Evolutionary conservation across 352 stramenopile genomes (phyloP), one percentile per base, ranked within the genome.

Genomic region (Pilasporangium apinafurcum): DNA sequence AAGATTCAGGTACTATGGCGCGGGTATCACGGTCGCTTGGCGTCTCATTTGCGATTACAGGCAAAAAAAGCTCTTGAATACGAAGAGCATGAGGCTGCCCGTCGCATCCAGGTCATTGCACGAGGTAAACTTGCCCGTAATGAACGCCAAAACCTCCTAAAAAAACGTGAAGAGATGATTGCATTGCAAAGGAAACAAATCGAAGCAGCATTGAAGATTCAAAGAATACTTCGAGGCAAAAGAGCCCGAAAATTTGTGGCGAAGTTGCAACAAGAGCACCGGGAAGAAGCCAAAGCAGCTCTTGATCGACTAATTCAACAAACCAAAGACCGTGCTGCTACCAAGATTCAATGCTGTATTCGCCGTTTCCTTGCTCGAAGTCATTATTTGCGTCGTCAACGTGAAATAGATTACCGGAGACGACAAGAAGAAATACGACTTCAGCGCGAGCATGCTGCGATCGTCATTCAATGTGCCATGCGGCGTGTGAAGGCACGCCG

Each of bases 1-100:
- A 68, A 68, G n/a, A 90, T 92, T 38, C 83, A 94, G 44, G 60
- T 66, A 0, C 68, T 59, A 24, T 94, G 76, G 75, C 70, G 83
- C n/a, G 80, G 80, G 0, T 86, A 69, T 44, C 77, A 86, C 36
- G 77, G 70, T 14, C 77, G 78, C 0, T 40, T 86, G 5, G 73
- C 61, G 25, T 69, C 68, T 17, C 77, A 85, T 34, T 18, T 92
- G 37, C 59, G 62, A 7, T 44, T 70, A 8, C 70, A 85, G 46
- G 75, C 78, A 1, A 61, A 70, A 34, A 53, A 52, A 29, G 68
- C 56, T 8, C 53, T 88, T 17, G 51, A 82, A 6, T 37, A 62
- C 27, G 73, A 94, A 48, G 62, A 84, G 29, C 39, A 68, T 5
- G 43, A 66, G 13, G 81, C 83, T 1, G 74, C 81, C 1, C 65